Conservation (phyloP, 2,329 filamentous ascomycete genomes). For the Colletotrichum abscissum region DNA sequence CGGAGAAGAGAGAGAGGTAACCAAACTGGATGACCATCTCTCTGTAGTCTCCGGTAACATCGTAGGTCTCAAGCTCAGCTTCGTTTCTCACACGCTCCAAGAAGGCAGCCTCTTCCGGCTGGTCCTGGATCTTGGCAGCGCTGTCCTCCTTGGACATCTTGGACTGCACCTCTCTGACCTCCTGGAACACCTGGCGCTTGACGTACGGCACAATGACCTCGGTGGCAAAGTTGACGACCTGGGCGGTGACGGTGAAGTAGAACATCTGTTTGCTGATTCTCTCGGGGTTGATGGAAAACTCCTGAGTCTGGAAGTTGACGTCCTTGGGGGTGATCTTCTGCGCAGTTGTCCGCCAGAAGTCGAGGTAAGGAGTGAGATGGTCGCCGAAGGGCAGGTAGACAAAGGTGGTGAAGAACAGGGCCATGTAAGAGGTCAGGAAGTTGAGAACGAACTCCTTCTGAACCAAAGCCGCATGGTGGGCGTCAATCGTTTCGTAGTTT, state of each 20-base stretch:
- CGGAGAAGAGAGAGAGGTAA: constrained; percentile 90
- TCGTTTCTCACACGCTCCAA: constrained; percentile 85
- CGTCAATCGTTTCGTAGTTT: constrained; percentile 91
- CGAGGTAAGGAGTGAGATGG: constrained; percentile 84
- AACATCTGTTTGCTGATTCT: constrained; percentile 92
- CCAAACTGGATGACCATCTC: constrained; percentile 93
- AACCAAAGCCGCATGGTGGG: constrained; percentile 85
- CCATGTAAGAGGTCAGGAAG: constrained; percentile 95
- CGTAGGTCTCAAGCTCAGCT: constrained; percentile 84
- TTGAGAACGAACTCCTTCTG: constrained; percentile 96
- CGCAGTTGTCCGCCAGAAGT: constrained; percentile 81
- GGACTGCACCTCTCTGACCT: constrained; percentile 80
- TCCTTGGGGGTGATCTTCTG: constrained; percentile 81
- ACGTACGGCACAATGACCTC: constrained; percentile 88
- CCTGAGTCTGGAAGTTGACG: constrained; percentile 71
- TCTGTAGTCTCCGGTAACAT: constrained; percentile 89
- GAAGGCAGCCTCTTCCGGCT: constrained; percentile 83
- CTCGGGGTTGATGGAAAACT: constrained; percentile 85
- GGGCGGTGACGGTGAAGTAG: constrained; percentile 94
- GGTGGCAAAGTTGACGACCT: constrained; percentile 86
- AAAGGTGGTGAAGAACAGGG: constrained; percentile 92
- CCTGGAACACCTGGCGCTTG: constrained; percentile 81
- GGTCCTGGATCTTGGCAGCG: constrained; percentile 66
- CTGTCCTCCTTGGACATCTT: constrained; percentile 67
- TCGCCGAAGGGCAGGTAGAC: constrained; percentile 94